These are phyloP conservation scores for Stramenopiles sp. DNA, from an alignment of 352 stramenopile species.

Conservation along the genomic window DNA sequence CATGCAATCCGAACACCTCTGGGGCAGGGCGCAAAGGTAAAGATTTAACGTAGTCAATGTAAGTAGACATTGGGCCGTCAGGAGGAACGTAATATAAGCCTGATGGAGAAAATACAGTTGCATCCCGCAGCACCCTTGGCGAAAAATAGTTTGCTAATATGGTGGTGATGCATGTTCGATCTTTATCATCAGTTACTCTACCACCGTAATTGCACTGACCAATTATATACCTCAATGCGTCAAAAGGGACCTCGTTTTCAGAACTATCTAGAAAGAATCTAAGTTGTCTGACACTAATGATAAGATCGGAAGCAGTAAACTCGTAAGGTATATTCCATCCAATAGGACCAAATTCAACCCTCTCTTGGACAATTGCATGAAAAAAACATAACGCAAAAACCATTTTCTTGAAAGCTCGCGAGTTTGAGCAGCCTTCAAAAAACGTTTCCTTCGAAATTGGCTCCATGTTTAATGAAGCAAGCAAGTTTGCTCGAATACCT, in stretches of 20 bases:
- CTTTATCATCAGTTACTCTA: slow-evolving; percentile 82
- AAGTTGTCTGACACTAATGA: slow-evolving; percentile 41
- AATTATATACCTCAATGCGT: slow-evolving; percentile 61
- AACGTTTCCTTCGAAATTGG: not conserved
- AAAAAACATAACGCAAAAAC: slow-evolving; percentile 51
- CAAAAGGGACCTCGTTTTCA: slow-evolving; percentile 34
- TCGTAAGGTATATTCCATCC: slow-evolving; percentile 53
- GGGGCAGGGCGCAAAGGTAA: slow-evolving; percentile 64
- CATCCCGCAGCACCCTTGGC: slow-evolving; percentile 45
- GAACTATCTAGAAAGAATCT: slow-evolving; percentile 28
- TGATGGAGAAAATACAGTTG: slow-evolving; percentile 53
- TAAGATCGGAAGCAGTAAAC: slow-evolving; percentile 48
- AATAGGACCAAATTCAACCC: slow-evolving; percentile 43
- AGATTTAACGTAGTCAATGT: slow-evolving; percentile 24
- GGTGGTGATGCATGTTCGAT: slow-evolving; percentile 48
- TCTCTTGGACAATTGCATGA: slow-evolving; percentile 46
- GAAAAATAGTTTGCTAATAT: slow-evolving; percentile 41
- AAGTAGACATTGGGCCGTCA: not conserved
- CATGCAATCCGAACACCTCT: slow-evolving; percentile 74
- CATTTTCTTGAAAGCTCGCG: slow-evolving; percentile 18
- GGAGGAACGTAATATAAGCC: slow-evolving; percentile 49
- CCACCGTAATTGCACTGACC: slow-evolving; percentile 89
- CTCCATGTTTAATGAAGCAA: slow-evolving; percentile 34
- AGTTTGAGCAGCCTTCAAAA: slow-evolving; percentile 5
- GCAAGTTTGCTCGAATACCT: slow-evolving; percentile 45